Conservation (phyloP, 2,329 filamentous ascomycete species). For the Epichloe glyceriae region DNA sequence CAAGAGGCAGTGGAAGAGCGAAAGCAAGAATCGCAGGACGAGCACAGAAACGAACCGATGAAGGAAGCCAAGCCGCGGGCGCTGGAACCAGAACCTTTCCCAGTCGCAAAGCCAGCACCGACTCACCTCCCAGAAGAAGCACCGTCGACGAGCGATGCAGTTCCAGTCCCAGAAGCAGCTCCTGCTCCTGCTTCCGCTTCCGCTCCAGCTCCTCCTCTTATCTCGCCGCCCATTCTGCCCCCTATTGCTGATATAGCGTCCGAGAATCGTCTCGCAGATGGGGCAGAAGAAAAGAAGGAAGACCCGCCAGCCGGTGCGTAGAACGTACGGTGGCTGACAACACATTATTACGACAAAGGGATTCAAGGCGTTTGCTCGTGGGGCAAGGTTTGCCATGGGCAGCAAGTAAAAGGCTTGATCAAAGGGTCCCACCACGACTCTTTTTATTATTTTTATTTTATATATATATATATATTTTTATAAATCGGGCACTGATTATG, state of each 20-base stretch:
- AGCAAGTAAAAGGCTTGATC: no score
- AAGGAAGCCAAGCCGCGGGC: not conserved
- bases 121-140: not conserved
- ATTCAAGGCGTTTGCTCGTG: not conserved
- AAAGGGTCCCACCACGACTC: not conserved
- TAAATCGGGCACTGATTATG: no score
- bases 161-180: not conserved
- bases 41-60: slow-evolving; percentile 5
- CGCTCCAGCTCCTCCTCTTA: not conserved
- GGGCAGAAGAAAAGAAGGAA: slow-evolving; percentile 5
- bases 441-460: not conserved
- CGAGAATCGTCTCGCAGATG: not conserved
- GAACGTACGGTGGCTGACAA: slow-evolving; percentile 5
- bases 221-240: not conserved
- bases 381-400: no score
- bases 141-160: not conserved
- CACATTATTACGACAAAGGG: not conserved
- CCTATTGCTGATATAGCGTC: not conserved
- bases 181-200: no score
- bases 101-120: not conserved
- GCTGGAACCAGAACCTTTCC: not conserved
- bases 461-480: no score
- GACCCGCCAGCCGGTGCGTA: slow-evolving; percentile 8
- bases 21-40: slow-evolving; percentile 2
- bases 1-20: slow-evolving; percentile 8